Base-by-base conservation (phyloP, 192 early-diverging fungal genomes). In the Kickxella alabastrina region DNA sequence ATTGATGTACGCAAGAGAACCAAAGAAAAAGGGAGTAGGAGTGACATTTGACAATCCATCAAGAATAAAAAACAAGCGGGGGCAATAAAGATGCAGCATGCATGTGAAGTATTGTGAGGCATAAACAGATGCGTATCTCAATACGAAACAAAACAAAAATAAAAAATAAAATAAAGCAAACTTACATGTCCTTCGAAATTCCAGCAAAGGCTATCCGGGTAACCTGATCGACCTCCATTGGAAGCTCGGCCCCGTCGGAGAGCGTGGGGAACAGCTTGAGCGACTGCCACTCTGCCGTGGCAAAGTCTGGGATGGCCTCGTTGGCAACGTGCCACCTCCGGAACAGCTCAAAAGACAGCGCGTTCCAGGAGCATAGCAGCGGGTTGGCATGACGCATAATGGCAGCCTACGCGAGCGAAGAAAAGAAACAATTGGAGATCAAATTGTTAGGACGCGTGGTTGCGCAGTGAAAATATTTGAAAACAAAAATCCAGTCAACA, bases 181-280 rank as follows among this genome's bases (percentile, higher is more conserved):
- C 69, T 72, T 72, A 72, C 69, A 49, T 72, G 58, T 72, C 69
- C 31, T 65, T 65, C 42, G 69, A 52, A 43, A 72, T 32, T 13
- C 52, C 55, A 1, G 59, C 39, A 23, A 52, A 18, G 6, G 40
- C 54, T 13, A 34, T 27, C 5, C 41, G 49, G 41, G 49, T 19
- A 13, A 57, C 37, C 10, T 48, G 37, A 40, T 52, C 32, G 19
- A 57, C 47, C 52, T 22, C 24, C 31, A 18, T 38, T 40, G 35
- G 37, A 14, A 39, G 12, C 23, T 17, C 28, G 25, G 21, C 35
- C 6, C 36, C 38, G 14, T 42, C 42, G 4, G 32, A 41, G 29
- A 59, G 25, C 13, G 6, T 46, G 1, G 62, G 50, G 38, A 75
- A 75, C 40, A 75, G 64, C 35, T 29, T 52, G 43, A 56, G 47